phyloP scores from a whole-genome alignment of 2,329 filamentous ascomycete species.

The Calonectria naviculata region DNA sequence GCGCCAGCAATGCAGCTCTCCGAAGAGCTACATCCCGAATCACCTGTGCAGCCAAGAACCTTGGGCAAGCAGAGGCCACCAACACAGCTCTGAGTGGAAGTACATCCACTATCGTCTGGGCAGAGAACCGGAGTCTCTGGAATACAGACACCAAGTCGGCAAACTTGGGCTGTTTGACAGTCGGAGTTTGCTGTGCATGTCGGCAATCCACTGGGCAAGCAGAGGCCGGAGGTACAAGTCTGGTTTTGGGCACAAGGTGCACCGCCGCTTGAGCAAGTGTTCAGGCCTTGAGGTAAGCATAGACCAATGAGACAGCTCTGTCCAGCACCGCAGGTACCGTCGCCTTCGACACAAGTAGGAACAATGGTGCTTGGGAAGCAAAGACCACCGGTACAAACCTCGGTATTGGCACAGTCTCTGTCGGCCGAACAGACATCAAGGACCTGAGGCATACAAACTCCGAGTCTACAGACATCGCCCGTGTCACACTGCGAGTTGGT shows the following conservation, averaged over 20 bases:
- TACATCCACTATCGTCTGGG: background rate
- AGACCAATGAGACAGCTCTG: background rate
- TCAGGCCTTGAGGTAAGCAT: background rate
- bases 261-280: background rate
- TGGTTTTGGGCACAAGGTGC: background rate
- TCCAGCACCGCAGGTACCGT: background rate
- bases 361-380: constrained; percentile 8
- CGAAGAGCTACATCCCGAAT: background rate
- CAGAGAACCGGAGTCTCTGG: background rate
- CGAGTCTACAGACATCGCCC: background rate
- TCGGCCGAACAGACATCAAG: background rate
- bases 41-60: background rate
- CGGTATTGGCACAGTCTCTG: background rate
- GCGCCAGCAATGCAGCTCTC: constrained; percentile 1
- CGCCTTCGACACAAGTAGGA: constrained; percentile 5
- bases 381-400: background rate
- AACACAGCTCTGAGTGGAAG: background rate
- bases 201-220: background rate
- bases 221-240: background rate
- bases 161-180: background rate
- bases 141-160: constrained; percentile 6
- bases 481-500: background rate
- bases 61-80: constrained; percentile 3
- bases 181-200: background rate
- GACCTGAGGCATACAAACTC: constrained; percentile 1